Base-by-base conservation (phyloP, 2,329 filamentous ascomycete genomes). In the Colletotrichum sidae region DNA sequence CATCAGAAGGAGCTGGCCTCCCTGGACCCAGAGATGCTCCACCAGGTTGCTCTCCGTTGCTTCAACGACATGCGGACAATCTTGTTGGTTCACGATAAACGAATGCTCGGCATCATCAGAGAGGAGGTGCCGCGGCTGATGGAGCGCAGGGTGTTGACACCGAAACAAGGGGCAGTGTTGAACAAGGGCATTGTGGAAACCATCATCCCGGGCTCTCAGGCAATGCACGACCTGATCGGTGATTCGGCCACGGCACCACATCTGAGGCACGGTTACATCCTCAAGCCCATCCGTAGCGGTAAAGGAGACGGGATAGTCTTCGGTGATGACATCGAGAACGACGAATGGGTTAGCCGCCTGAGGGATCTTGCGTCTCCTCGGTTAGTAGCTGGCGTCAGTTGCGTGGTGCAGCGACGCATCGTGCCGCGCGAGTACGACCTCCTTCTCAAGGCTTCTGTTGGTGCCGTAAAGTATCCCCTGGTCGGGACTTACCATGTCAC, bases 31-130 rank as follows among this genome's bases (percentile, higher is more conserved):
- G 71, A 77, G 15, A 68, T 80, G 6, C 65, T 79, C 7, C 75
- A 73, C 0, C 74, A 80, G 47, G 38, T 81, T 25, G 74, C 74
- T 41, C 68, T 79, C 1, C 70, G 75, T 8, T 79, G 79, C 55
- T 76, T 79, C 58, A 81, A 81, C 46, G 78, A 81, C 59, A 70
- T 81, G 68, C 74, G 78, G 0, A 81, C 78, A 0, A 70, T 81
- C 6, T 67, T 80, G 9, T 66, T 81, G 1, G 74, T 78, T 1
- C 79, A 81, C 60, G 79, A 81, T 67, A 81, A 81, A 64, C 75
- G 79, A 3, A 79, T 81, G 76, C 68, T 81, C 1, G 78, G 78
- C 8, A 73, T 81, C 10, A 65, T 81, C 4, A 72, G 68, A 39
- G 74, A 78, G 53, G 78, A 81, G 57, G 60, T 78, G 0, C 56